Evolutionary conservation across 352 stramenopile genomes (phyloP).

Genomic region (Phytophthora constricta): DNA sequence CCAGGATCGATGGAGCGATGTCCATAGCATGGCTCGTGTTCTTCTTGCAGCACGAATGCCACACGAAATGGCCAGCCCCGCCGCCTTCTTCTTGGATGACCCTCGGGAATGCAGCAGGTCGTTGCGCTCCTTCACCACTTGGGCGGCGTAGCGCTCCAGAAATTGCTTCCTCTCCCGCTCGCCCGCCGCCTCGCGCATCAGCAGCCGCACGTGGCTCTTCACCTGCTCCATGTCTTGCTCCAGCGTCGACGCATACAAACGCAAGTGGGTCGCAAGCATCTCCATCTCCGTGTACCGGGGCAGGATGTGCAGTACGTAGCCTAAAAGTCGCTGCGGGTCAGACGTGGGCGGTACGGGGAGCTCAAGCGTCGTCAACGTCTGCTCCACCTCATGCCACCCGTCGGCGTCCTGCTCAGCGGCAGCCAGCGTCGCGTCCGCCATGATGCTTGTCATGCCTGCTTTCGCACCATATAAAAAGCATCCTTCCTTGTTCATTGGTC

Average conservation of each 20-base stretch:
- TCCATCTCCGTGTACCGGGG: conserved; percentile 87
- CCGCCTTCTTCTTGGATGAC: conserved; percentile 47
- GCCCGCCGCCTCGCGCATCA: conserved; percentile 51
- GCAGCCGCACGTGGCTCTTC: conserved; percentile 61
- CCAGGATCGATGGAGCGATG: conserved; percentile 70
- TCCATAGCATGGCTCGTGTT: conserved; percentile 70
- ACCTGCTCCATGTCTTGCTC: conserved; percentile 83
- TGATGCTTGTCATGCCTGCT: no score
- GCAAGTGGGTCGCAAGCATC: conserved; percentile 78
- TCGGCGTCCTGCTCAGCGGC: conserved; percentile 15
- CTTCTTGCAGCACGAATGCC: conserved; percentile 87
- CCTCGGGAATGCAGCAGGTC: conserved; percentile 72
- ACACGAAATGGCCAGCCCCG: conserved; percentile 60
- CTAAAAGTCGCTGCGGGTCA: conserved; percentile 75
- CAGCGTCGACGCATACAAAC: conserved; percentile 69
- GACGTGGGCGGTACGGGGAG: conserved; percentile 76
- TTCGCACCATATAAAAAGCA: no score
- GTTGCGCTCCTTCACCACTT: conserved; percentile 89
- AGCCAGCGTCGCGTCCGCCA: conserved; percentile 14
- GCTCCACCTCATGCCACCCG: conserved; percentile 69
- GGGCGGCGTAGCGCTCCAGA: conserved; percentile 77
- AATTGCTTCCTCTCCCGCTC: conserved; percentile 86
- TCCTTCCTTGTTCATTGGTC: no score
- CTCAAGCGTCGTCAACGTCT: conserved; percentile 54
- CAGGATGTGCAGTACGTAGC: conserved; percentile 78